Conservation (phyloP, 2,329 filamentous ascomycete species). For the Hymenoscyphus repandus region DNA sequence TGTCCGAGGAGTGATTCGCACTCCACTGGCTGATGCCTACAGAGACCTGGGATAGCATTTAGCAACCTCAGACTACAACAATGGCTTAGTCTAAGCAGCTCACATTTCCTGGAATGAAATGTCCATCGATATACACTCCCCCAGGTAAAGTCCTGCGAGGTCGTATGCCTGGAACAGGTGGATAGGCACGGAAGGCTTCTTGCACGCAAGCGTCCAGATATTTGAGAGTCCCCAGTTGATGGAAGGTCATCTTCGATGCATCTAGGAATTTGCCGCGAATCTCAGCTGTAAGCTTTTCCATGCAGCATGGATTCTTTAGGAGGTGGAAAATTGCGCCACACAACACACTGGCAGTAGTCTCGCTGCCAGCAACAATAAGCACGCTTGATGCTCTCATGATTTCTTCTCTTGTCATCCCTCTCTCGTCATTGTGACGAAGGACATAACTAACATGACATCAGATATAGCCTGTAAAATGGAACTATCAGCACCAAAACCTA, state of each 20-base stretch:
- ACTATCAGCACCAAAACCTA: not conserved
- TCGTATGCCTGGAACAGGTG: constrained; percentile 16
- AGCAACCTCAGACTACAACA: not conserved
- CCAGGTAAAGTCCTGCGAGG: not conserved
- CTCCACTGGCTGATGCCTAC: constrained; percentile 1
- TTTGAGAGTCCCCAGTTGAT: constrained; percentile 17
- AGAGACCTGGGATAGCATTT: not conserved
- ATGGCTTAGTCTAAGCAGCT: not conserved
- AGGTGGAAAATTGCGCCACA: constrained; percentile 20
- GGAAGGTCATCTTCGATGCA: constrained; percentile 36
- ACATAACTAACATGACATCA: not conserved
- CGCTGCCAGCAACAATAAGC: not conserved
- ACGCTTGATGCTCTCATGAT: not conserved
- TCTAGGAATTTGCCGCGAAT: constrained; percentile 34
- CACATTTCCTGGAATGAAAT: not conserved
- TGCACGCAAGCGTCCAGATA: constrained; percentile 38
- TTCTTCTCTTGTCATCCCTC: not conserved
- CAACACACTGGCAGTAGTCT: constrained; percentile 14
- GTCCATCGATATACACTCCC: not conserved
- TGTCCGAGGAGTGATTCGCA: not conserved
- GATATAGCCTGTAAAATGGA: not conserved
- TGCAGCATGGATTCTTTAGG: constrained; percentile 27
- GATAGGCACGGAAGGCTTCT: constrained; percentile 5
- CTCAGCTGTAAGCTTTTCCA: constrained; percentile 34
- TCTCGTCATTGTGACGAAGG: not conserved